Evolutionary conservation across 2,329 filamentous ascomycete species (phyloP).

Genomic region (Alternaria sp.): DNA sequence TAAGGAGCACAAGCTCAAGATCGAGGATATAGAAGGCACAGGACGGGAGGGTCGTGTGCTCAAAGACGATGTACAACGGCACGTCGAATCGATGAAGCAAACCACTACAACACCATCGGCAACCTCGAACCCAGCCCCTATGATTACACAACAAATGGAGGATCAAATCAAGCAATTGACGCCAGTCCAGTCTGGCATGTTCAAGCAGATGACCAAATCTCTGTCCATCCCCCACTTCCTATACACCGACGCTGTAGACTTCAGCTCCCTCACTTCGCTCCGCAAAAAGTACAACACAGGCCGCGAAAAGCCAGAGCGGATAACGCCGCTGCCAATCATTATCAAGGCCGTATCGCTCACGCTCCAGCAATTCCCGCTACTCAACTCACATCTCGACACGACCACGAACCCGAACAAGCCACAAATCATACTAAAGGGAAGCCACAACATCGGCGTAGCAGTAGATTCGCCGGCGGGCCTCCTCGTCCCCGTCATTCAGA

Average conservation of each 20-base stretch:
- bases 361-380: constrained; percentile 78
- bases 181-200: constrained; percentile 88
- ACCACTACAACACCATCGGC: constrained; percentile 34
- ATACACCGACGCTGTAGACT: constrained; percentile 88
- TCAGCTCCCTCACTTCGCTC: constrained; percentile 74
- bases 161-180: constrained; percentile 76
- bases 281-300: constrained; percentile 73
- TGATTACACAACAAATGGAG: constrained; percentile 41
- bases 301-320: constrained; percentile 54
- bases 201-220: constrained; percentile 95
- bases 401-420: constrained; percentile 67
- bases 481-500: constrained; percentile 87
- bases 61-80: constrained; percentile 82
- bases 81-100: constrained; percentile 30
- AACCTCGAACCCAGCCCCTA: constrained; percentile 34
- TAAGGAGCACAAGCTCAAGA: constrained; percentile 79
- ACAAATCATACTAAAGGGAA: constrained; percentile 75
- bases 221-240: constrained; percentile 93
- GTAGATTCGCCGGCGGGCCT: constrained; percentile 92
- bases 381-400: constrained; percentile 84
- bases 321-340: constrained; percentile 93
- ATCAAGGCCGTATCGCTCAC: constrained; percentile 93
- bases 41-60: constrained; percentile 89
- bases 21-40: constrained; percentile 79
- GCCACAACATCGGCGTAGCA: constrained; percentile 94